Conservation (phyloP, 2,329 filamentous ascomycete species). For the Macrophomina phaseolina region DNA sequence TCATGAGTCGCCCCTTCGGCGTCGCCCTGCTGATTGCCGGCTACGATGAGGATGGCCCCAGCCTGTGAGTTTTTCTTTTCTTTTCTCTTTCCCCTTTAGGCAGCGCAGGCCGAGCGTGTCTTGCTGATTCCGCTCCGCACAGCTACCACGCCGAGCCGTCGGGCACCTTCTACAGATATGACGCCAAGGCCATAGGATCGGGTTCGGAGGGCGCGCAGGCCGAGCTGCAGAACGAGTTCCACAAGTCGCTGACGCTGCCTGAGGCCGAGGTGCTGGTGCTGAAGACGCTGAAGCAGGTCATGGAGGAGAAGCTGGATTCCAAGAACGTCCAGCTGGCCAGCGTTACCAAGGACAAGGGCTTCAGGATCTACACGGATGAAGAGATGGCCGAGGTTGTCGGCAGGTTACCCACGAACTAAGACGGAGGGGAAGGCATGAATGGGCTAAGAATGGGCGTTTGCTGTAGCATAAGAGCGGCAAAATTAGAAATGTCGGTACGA, state of each 20-base stretch:
- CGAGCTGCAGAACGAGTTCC: constrained; percentile 97
- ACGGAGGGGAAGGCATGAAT: neutral
- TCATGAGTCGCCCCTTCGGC: constrained; percentile 97
- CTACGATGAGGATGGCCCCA: constrained; percentile 95
- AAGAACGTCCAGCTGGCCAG: constrained; percentile 99
- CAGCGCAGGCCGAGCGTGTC: neutral
- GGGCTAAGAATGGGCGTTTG: constrained; percentile 6
- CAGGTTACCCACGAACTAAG: constrained; percentile 65
- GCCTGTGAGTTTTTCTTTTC: constrained; percentile 64
- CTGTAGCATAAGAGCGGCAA: constrained; percentile 29
- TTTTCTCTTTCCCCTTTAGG: neutral
- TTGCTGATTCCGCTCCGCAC: neutral
- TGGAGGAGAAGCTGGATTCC: constrained; percentile 99
- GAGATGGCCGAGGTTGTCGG: constrained; percentile 95
- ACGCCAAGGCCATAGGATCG: constrained; percentile 97
- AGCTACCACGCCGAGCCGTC: constrained; percentile 97
- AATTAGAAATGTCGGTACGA: constrained; percentile 17
- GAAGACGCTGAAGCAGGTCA: constrained; percentile 99
- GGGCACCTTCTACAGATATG: constrained; percentile 98
- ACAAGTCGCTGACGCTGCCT: constrained; percentile 91
- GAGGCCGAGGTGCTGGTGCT: constrained; percentile 95
- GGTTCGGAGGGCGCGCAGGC: constrained; percentile 97
- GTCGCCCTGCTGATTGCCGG: constrained; percentile 96
- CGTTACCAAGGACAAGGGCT: constrained; percentile 96
- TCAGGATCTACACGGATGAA: constrained; percentile 97